These are phyloP conservation scores for Vitis labrusca DNA, from an alignment of 164 flowering plant species.

Conservation along the genomic window DNA sequence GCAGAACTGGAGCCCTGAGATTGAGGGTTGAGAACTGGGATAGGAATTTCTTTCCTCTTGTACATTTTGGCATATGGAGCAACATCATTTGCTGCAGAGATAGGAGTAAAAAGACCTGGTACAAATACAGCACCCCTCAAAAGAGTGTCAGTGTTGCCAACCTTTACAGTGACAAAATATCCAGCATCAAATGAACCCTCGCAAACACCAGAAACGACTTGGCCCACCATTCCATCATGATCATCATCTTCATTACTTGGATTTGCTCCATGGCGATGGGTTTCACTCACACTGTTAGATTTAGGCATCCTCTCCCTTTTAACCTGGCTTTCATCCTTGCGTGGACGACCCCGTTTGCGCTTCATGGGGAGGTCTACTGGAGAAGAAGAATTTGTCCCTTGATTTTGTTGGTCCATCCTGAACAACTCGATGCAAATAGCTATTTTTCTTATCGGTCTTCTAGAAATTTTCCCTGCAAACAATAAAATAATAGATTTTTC, in stretches of 20 bases:
- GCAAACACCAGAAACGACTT: slow-evolving; percentile 46
- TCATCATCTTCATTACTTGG: slow-evolving; percentile 4
- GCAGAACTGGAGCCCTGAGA: not conserved
- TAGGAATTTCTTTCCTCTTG: slow-evolving; percentile 29
- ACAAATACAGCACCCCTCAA: slow-evolving; percentile 51
- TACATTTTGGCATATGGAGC: slow-evolving; percentile 49
- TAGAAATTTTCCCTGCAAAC: slow-evolving; percentile 2
- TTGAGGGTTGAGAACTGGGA: slow-evolving; percentile 24
- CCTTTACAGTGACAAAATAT: slow-evolving; percentile 43
- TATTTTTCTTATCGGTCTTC: not conserved
- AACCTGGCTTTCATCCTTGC: slow-evolving; percentile 32
- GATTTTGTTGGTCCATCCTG: slow-evolving; percentile 31
- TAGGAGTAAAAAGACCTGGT: slow-evolving; percentile 30
- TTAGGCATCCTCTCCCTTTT: slow-evolving; percentile 18
- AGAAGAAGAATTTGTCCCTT: slow-evolving; percentile 13
- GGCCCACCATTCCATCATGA: slow-evolving; percentile 38
- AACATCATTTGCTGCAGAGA: slow-evolving; percentile 46
- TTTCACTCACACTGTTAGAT: slow-evolving; percentile 5
- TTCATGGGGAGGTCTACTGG: slow-evolving; percentile 28
- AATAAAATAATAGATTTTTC: not conserved
- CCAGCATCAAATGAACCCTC: slow-evolving; percentile 56
- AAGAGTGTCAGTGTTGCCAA: slow-evolving; percentile 22
- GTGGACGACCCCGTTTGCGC: slow-evolving; percentile 61
- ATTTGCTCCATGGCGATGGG: slow-evolving; percentile 4
- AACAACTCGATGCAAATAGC: not conserved